Percentiles rank a stretch among this genome's conserved stretches.
Conservation (phyloP, 2,329 filamentous ascomycete genomes). For the Epichloe coenophiala region DNA sequence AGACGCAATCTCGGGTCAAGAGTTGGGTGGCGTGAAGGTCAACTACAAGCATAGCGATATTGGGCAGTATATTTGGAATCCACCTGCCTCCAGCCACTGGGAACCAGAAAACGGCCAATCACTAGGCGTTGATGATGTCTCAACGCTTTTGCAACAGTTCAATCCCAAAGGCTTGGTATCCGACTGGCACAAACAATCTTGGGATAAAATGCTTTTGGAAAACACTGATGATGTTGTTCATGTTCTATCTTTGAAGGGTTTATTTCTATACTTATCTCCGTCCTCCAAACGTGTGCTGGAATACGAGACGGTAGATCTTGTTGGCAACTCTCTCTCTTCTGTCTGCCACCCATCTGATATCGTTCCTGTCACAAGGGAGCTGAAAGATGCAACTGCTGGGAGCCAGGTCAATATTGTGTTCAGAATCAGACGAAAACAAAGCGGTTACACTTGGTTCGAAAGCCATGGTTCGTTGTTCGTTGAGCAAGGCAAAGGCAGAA, state of each 20-base stretch:
- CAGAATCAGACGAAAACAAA: conserved; percentile 73
- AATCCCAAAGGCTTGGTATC: conserved; percentile 51
- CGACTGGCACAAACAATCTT: conserved; percentile 69
- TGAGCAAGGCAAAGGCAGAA: conserved; percentile 82
- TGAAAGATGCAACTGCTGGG: conserved; percentile 73
- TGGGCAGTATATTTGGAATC: conserved; percentile 73
- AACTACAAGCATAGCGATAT: conserved; percentile 81
- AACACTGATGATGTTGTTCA: conserved; percentile 91
- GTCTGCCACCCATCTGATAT: conserved; percentile 95
- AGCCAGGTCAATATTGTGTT: conserved; percentile 78
- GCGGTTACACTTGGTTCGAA: conserved; percentile 94
- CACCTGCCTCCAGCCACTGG: conserved; percentile 47
- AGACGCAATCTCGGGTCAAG: conserved; percentile 60
- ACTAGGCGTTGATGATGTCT: conserved; percentile 74
- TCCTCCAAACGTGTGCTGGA: conserved; percentile 71
- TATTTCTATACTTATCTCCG: conserved; percentile 85
- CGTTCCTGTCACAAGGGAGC: conserved; percentile 78
- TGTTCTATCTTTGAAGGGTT: conserved; percentile 77
- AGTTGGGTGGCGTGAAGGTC: conserved; percentile 63
- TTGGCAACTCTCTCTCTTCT: conserved; percentile 71
- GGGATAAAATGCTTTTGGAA: conserved; percentile 85
- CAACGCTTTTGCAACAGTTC: conserved; percentile 64
- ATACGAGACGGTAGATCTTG: conserved; percentile 74
- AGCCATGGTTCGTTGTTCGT: conserved; percentile 81
- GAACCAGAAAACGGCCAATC: conserved; percentile 62